These are phyloP conservation scores for Echinosophora koreensis DNA, from an alignment of 306 rosid genomes.

Conservation along the genomic window DNA sequence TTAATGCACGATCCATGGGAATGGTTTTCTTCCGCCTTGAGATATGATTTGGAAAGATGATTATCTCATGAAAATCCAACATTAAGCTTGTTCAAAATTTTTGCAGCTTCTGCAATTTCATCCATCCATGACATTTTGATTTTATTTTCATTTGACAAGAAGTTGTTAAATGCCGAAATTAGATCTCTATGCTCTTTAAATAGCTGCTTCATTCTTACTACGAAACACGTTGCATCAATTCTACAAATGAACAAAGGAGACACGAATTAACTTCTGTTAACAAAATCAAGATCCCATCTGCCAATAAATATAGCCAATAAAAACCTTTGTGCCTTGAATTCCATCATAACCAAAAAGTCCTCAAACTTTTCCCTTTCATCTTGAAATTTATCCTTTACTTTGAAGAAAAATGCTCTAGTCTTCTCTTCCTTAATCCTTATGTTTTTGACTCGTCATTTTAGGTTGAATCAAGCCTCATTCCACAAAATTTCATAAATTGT, in stretches of 20 bases:
- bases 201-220: slow-evolving; percentile 66
- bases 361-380: slow-evolving; percentile 72
- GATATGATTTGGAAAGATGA: too few relatives aligned
- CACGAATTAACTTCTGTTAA: slow-evolving; percentile 22
- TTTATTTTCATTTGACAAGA: slow-evolving; percentile 78
- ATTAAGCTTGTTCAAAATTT: slow-evolving; percentile 81
- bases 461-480: slow-evolving; percentile 36
- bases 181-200: slow-evolving; percentile 72
- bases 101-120: slow-evolving; percentile 82
- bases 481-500: slow-evolving; percentile 33
- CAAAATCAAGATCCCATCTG: background rate
- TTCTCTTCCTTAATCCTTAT: slow-evolving; percentile 41
- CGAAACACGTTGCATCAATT: slow-evolving; percentile 63
- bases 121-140: slow-evolving; percentile 53
- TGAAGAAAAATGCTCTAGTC: slow-evolving; percentile 70
- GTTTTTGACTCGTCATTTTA: too few relatives aligned
- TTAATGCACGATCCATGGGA: too few relatives aligned
- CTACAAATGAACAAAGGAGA: slow-evolving; percentile 52
- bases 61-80: too few relatives aligned
- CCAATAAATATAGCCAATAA: background rate
- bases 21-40: too few relatives aligned
- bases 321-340: slow-evolving; percentile 79
- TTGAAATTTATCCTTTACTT: slow-evolving; percentile 79
- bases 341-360: slow-evolving; percentile 81
- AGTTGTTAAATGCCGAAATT: slow-evolving; percentile 78